phyloP scores from a whole-genome alignment of 202 grass and related monocot species.

The Carex sylvatica region DNA sequence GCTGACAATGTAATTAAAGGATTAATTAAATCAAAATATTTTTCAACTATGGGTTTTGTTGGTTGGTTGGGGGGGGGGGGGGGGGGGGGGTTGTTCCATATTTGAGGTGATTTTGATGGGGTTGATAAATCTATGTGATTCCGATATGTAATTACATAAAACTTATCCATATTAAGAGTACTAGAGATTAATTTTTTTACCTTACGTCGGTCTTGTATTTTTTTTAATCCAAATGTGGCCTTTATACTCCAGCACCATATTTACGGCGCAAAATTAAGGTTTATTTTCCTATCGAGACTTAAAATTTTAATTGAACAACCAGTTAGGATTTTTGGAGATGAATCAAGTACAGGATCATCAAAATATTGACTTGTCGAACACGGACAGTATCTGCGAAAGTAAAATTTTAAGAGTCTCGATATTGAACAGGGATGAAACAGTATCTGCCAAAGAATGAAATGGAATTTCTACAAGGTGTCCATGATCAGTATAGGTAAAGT shows the following conservation, averaged over 20 bases:
- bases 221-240: not conserved
- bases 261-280: not conserved
- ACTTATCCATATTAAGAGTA: not conserved
- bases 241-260: not conserved
- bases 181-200: not conserved
- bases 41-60: not conserved
- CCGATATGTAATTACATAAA: not conserved
- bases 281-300: not conserved
- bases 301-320: not conserved
- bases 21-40: not conserved
- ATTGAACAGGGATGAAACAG: not conserved
- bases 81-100: not conserved
- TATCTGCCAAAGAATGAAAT: not conserved
- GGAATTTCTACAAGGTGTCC: not conserved
- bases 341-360: not conserved
- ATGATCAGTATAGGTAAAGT: not conserved
- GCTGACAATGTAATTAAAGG: not conserved
- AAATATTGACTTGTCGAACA: not conserved
- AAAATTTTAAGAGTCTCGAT: not conserved
- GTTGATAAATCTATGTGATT: not conserved
- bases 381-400: not conserved
- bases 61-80: too few relatives aligned
- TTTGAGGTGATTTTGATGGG: not conserved
- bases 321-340: not conserved
- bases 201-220: not conserved